Evolutionary conservation across 352 stramenopile genomes (phyloP), one percentile per base, ranked within the genome.

Genomic region (Phytophthora ohioensis): DNA sequence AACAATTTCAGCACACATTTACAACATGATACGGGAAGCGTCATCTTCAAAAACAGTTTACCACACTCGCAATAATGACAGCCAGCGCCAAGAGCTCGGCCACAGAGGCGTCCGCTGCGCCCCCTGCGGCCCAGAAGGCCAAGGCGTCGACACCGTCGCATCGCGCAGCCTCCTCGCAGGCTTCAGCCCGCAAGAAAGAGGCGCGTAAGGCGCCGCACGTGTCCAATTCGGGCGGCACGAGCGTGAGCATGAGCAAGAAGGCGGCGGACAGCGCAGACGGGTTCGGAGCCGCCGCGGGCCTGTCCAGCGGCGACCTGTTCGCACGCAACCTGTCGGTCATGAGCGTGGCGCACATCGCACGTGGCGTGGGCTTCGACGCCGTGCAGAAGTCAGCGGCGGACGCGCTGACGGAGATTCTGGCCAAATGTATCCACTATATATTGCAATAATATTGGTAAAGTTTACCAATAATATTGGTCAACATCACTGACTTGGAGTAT

Each of bases 351-450:
- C 73, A 91, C 60, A 69, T 86, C 17, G 80, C 79, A 1, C 68
- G 74, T 0, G 81, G 79, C 48, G 82, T 79, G 34, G 82, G 82
- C 61, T 91, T 89, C 54, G 80, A 89, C 41, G 69, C 70, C 4
- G 71, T 91, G 31, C 80, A 91, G 47, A 77, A 81, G 48, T 84
- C 76, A 3, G 82, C 82, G 10, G 72, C 70, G 13, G 82, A 85
- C 64, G 80, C 75, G 34, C 67, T 91, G 5, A 73, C 78, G 13
- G 80, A 89, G 32, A 82, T 91, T 39, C 56, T 91, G 46, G 80
- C 75, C 30, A 80, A 81, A 63, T 90, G 79, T 86, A 67, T 27
- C 9, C 30, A 30, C 67, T 36, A 52, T 56, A n/a, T 56, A 55
- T 61, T 65, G 36, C 54, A 64, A 73, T 68, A 48, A 12, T 58